Evolutionary conservation across 2,329 filamentous ascomycete genomes (phyloP).

Genomic region (Graphilbum sp.): DNA sequence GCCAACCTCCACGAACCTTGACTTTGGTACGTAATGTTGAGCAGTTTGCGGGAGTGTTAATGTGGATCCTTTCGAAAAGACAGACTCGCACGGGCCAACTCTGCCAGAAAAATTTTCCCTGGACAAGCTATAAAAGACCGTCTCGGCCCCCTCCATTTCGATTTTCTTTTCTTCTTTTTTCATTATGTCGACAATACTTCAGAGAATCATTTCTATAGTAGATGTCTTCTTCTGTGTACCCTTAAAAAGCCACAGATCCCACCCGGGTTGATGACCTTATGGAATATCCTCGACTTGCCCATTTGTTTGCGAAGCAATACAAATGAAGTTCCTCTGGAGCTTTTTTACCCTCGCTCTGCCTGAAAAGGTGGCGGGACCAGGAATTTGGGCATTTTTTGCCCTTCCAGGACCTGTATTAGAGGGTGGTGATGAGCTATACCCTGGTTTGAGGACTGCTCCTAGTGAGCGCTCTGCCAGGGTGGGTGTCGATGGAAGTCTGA

Average conservation of each 20-base stretch:
- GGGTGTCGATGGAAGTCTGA: slow-evolving; percentile 84
- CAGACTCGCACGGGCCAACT: too few species aligned
- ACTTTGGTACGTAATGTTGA: too few species aligned
- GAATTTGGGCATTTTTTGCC: slow-evolving; percentile 1
- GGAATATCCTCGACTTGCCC: slow-evolving; percentile 48
- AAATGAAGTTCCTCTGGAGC: slow-evolving; percentile 56
- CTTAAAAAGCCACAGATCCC: slow-evolving; percentile 83
- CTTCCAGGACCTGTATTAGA: slow-evolving; percentile 47
- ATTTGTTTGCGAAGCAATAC: slow-evolving; percentile 6
- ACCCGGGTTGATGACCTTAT: slow-evolving; percentile 84
- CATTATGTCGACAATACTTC: slow-evolving; percentile 47
- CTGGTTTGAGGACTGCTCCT: slow-evolving; percentile 52
- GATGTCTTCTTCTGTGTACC: slow-evolving; percentile 83
- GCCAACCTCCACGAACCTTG: too few species aligned
- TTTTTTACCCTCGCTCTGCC: slow-evolving; percentile 43
- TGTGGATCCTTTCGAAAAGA: too few species aligned
- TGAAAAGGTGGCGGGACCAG: slow-evolving; percentile 41
- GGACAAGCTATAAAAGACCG: slow-evolving; percentile 29
- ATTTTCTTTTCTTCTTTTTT: slow-evolving; percentile 29
- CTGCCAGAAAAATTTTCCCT: too few species aligned
- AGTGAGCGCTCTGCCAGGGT: slow-evolving; percentile 56
- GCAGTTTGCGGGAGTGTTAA: too few species aligned
- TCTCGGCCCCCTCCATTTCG: slow-evolving; percentile 15
- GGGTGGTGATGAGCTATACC: slow-evolving; percentile 92
- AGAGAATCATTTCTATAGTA: slow-evolving; percentile 98